phyloP scores from a whole-genome alignment of 768 basidiomycete genomes.

The Calocybe indica region DNA sequence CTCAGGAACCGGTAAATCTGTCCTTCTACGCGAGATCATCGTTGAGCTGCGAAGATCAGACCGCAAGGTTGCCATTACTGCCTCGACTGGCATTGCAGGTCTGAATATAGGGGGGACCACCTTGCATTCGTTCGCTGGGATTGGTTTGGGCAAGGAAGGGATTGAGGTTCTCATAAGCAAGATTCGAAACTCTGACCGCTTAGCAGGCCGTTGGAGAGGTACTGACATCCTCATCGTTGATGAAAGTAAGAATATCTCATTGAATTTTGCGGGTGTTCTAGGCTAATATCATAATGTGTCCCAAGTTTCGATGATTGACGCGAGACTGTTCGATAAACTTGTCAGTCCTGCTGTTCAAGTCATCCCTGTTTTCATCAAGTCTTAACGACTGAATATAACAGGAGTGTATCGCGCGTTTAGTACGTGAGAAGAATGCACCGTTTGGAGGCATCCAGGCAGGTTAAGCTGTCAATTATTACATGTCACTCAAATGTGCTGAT shows the following conservation, averaged over 20 bases:
- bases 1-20: constrained; percentile 66
- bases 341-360: constrained; percentile 23
- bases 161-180: constrained; percentile 33
- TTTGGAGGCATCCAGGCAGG: constrained; percentile 67
- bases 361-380: constrained; percentile 13
- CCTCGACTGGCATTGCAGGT: constrained; percentile 61
- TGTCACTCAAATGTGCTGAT: neutral
- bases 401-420: constrained; percentile 31
- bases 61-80: constrained; percentile 50
- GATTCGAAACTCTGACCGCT: constrained; percentile 13
- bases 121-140: constrained; percentile 62
- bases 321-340: constrained; percentile 62
- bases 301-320: constrained; percentile 74
- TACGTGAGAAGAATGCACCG: constrained; percentile 38
- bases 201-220: constrained; percentile 41
- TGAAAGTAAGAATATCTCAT: constrained; percentile 43
- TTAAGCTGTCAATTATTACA: constrained; percentile 1
- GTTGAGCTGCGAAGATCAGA: constrained; percentile 21
- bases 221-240: constrained; percentile 61
- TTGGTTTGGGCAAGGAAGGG: constrained; percentile 51
- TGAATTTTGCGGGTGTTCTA: neutral
- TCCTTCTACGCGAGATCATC: constrained; percentile 62
- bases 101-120: constrained; percentile 68
- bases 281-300: neutral
- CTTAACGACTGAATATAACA: constrained; percentile 20